Percentiles rank a stretch among this genome's conserved stretches.
Conservation (phyloP, 2,329 filamentous ascomycete genomes). For the Diplocarpon rosae region DNA sequence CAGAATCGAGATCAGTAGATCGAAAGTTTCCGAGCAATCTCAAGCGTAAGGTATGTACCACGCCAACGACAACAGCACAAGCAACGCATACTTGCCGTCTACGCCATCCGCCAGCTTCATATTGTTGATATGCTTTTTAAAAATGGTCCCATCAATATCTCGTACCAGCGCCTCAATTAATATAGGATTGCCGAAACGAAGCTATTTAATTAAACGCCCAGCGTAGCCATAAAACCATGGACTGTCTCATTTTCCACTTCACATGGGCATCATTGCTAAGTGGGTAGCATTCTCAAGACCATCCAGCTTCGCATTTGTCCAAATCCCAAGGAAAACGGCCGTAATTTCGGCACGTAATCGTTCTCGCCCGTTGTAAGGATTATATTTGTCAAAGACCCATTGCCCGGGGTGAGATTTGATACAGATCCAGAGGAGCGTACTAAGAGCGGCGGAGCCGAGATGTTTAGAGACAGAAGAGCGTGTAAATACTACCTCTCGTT, state of each 20-base stretch:
- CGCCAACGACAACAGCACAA: constrained; percentile 8
- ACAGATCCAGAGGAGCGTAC: constrained; percentile 32
- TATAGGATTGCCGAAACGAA: constrained; percentile 18
- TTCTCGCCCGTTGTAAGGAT: constrained; percentile 31
- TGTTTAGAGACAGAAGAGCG: constrained; percentile 36
- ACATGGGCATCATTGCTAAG: constrained; percentile 13
- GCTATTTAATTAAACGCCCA: constrained; percentile 13
- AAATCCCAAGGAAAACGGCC: constrained; percentile 31
- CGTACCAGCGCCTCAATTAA: constrained; percentile 18
- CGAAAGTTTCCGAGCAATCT: not conserved
- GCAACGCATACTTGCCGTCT: constrained; percentile 10
- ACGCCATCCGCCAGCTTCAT: constrained; percentile 14
- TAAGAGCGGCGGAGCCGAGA: constrained; percentile 27
- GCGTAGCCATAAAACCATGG: constrained; percentile 16
- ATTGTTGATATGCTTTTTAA: constrained; percentile 15
- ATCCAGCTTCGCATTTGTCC: constrained; percentile 29
- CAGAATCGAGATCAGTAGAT: too few relatives aligned
- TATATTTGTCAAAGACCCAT: constrained; percentile 28
- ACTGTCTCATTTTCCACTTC: constrained; percentile 5
- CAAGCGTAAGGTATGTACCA: constrained; percentile 10
- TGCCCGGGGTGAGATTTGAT: constrained; percentile 30
- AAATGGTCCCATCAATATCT: too few relatives aligned
- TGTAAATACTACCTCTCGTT: constrained; percentile 47
- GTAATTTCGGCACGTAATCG: constrained; percentile 30
- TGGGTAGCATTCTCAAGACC: constrained; percentile 30